Conservation (phyloP, 2,329 filamentous ascomycete genomes). For the Emergomyces pasteurianus region DNA sequence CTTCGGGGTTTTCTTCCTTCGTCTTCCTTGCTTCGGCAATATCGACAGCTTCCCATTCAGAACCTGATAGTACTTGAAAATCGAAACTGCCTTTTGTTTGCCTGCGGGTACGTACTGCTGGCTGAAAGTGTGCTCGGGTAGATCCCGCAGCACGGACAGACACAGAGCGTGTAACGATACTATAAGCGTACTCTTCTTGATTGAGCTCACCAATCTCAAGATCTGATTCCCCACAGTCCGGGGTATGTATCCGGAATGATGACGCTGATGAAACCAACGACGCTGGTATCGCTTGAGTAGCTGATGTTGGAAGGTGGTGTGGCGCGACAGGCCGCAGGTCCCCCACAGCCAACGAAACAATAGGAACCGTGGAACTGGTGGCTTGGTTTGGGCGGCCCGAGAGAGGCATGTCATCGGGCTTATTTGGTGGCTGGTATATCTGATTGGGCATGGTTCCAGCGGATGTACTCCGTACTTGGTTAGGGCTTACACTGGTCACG, state of each 20-base stretch:
- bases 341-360: neutral
- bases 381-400: neutral
- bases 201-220: neutral
- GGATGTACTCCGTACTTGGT: neutral
- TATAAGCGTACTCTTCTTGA: neutral
- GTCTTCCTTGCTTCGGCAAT: conserved; percentile 11
- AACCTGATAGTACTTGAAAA: neutral
- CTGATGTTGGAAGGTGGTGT: neutral
- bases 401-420: neutral
- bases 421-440: neutral
- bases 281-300: neutral
- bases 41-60: conserved; percentile 18
- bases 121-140: neutral
- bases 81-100: neutral
- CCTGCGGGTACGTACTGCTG: conserved; percentile 4
- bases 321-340: neutral
- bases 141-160: neutral
- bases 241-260: neutral
- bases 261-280: neutral
- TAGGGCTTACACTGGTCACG: conserved; percentile 1
- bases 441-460: neutral
- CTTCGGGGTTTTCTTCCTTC: neutral
- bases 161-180: neutral
- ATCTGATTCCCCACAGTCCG: neutral
- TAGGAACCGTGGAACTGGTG: neutral